Conservation (phyloP, 495 filamentous ascomycete species). For the Talaromyces nanjingensis region DNA sequence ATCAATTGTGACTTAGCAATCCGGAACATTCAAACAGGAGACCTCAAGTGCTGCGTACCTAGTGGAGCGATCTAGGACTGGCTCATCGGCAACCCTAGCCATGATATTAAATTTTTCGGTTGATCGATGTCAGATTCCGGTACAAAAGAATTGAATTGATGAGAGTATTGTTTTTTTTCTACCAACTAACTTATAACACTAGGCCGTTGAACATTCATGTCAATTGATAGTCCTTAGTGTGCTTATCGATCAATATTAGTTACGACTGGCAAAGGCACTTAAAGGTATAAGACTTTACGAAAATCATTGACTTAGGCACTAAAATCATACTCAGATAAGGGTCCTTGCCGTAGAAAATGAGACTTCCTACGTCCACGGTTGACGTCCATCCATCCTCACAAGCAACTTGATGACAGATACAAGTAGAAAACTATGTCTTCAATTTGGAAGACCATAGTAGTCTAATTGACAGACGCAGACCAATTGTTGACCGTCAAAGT, state of each 20-base stretch:
- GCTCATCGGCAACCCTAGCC: neutral
- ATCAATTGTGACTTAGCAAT: too few species aligned
- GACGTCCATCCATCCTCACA: neutral
- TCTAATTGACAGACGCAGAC: constrained; percentile 13
- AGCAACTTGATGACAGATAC: neutral
- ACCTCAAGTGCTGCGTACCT: too few species aligned
- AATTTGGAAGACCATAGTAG: neutral
- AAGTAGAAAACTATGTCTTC: neutral
- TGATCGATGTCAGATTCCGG: neutral
- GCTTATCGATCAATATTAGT: neutral
- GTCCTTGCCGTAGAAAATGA: neutral
- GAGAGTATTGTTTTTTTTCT: neutral
- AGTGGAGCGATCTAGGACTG: neutral
- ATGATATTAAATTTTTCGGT: neutral
- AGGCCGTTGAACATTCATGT: neutral
- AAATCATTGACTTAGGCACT: neutral
- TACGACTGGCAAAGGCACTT: neutral
- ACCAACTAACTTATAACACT: neutral
- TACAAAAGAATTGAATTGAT: neutral
- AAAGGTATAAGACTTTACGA: neutral
- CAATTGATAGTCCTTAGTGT: neutral
- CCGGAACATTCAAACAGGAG: neutral
- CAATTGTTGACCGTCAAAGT: constrained; percentile 18
- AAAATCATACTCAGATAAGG: neutral
- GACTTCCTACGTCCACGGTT: neutral